Percentiles rank a stretch among this genome's conserved stretches.
These are phyloP conservation scores for Grosmannia penicillata DNA, from an alignment of 2,329 filamentous ascomycete genomes.

Conservation along the genomic window DNA sequence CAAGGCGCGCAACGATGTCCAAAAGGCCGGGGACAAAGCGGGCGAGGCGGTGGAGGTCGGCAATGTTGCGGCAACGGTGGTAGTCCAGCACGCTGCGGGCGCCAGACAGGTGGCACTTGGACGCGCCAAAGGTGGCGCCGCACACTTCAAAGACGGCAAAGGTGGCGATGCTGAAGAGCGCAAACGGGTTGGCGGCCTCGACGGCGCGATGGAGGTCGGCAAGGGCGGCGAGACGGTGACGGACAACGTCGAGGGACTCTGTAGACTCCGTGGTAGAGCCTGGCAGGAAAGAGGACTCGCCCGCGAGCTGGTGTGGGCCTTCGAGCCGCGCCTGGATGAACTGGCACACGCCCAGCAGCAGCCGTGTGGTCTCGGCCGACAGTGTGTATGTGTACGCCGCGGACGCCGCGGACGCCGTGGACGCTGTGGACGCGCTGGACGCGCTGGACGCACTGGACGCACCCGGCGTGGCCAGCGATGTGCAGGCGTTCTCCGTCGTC, in stretches of 20 bases:
- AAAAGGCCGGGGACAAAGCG: slow-evolving; percentile 19
- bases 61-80: slow-evolving; percentile 18
- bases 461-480: not conserved
- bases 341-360: slow-evolving; percentile 8
- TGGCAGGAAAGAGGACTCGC: not conserved
- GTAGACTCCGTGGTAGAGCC: not conserved
- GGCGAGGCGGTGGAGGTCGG: slow-evolving; percentile 19
- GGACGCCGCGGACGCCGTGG: not conserved
- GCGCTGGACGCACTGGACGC: not conserved
- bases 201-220: slow-evolving; percentile 23
- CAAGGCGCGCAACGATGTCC: slow-evolving; percentile 22
- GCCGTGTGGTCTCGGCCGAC: slow-evolving; percentile 5
- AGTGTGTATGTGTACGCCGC: slow-evolving; percentile 5
- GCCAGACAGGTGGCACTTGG: slow-evolving; percentile 23
- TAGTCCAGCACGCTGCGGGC: slow-evolving; percentile 24
- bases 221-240: slow-evolving; percentile 16
- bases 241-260: slow-evolving; percentile 9
- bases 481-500: not conserved
- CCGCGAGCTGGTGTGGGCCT: slow-evolving; percentile 4
- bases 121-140: slow-evolving; percentile 23
- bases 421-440: not conserved
- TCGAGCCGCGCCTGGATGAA: slow-evolving; percentile 10
- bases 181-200: slow-evolving; percentile 23
- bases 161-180: slow-evolving; percentile 26
- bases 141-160: slow-evolving; percentile 29